Percentiles rank a stretch among this genome's conserved stretches.
These are phyloP conservation scores for Myriosclerotinia curreyana DNA, from an alignment of 2,329 filamentous ascomycete species.

Conservation along the genomic window DNA sequence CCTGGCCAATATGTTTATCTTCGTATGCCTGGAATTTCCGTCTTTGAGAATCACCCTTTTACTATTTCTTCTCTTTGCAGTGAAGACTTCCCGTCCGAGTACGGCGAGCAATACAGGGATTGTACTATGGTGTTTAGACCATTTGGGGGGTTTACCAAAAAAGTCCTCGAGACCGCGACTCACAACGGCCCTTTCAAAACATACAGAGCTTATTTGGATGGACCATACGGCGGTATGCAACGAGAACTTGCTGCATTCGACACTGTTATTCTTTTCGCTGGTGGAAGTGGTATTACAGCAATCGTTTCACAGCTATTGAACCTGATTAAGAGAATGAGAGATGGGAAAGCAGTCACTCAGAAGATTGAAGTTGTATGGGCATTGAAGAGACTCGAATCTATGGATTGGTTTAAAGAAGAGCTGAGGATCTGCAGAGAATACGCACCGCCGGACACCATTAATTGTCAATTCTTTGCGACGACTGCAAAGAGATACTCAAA, in stretches of 20 bases:
- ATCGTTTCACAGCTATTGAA: slow-evolving; percentile 88
- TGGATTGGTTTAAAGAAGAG: slow-evolving; percentile 98
- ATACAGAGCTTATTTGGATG: slow-evolving; percentile 88
- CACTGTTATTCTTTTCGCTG: slow-evolving; percentile 87
- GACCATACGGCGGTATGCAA: slow-evolving; percentile 92
- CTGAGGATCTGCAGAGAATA: slow-evolving; percentile 86
- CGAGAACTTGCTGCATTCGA: slow-evolving; percentile 88
- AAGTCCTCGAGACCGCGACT: slow-evolving; percentile 77
- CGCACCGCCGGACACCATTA: slow-evolving; percentile 82
- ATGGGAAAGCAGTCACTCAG: slow-evolving; percentile 89
- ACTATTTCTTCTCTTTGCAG: slow-evolving; percentile 91
- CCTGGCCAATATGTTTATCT: slow-evolving; percentile 95
- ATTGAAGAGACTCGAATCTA: slow-evolving; percentile 82
- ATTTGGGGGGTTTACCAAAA: slow-evolving; percentile 84
- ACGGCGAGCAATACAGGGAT: slow-evolving; percentile 83
- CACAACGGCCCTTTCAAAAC: slow-evolving; percentile 87
- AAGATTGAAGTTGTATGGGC: slow-evolving; percentile 93
- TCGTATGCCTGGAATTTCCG: slow-evolving; percentile 85
- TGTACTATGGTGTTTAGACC: slow-evolving; percentile 90
- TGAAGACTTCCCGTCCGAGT: slow-evolving; percentile 88
- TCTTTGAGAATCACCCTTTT: slow-evolving; percentile 93
- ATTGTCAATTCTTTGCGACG: slow-evolving; percentile 94
- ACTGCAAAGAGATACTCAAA: slow-evolving; percentile 54
- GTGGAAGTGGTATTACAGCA: slow-evolving; percentile 91
- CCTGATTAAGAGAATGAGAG: slow-evolving; percentile 93